These are phyloP conservation scores for Saccharomycopsis selenospora DNA, from an alignment of 805 yeast species.

Conservation along the genomic window DNA sequence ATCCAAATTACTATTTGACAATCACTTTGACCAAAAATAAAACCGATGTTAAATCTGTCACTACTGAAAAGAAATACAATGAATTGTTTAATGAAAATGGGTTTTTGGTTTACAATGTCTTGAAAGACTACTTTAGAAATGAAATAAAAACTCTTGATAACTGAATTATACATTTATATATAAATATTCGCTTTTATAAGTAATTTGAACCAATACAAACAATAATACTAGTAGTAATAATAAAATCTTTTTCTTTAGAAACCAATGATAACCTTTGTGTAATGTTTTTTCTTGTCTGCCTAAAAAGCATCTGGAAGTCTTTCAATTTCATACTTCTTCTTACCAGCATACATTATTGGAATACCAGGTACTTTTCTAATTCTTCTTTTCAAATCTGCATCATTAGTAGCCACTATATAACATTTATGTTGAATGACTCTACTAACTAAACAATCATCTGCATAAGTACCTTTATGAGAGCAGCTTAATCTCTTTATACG, in stretches of 20 bases:
- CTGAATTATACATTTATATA: no score
- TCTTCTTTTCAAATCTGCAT: constrained; percentile 92
- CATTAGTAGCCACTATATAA: constrained; percentile 94
- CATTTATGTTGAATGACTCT: constrained; percentile 95
- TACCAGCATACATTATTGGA: constrained; percentile 95
- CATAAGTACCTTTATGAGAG: constrained; percentile 92
- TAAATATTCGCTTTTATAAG: no score
- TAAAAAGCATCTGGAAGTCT: constrained; percentile 90
- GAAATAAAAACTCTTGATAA: background rate
- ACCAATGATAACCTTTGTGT: no score
- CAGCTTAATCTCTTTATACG: constrained; percentile 81
- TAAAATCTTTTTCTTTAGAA: no score
- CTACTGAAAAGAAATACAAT: constrained; percentile 30
- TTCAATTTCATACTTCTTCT: constrained; percentile 86
- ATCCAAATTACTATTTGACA: constrained; percentile 38
- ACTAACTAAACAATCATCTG: constrained; percentile 94
- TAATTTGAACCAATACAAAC: no score
- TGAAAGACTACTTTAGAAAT: constrained; percentile 26
- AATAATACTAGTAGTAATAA: no score
- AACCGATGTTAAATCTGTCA: constrained; percentile 23
- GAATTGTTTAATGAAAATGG: constrained; percentile 43
- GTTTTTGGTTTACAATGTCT: constrained; percentile 33
- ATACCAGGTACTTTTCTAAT: constrained; percentile 95
- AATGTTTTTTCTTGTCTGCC: no score
- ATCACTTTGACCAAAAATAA: constrained; percentile 23